Evolutionary conservation across 1,284 basidiomycete species (phyloP), one percentile per base, ranked within the genome.

Genomic region (Xanthoconium separans): DNA sequence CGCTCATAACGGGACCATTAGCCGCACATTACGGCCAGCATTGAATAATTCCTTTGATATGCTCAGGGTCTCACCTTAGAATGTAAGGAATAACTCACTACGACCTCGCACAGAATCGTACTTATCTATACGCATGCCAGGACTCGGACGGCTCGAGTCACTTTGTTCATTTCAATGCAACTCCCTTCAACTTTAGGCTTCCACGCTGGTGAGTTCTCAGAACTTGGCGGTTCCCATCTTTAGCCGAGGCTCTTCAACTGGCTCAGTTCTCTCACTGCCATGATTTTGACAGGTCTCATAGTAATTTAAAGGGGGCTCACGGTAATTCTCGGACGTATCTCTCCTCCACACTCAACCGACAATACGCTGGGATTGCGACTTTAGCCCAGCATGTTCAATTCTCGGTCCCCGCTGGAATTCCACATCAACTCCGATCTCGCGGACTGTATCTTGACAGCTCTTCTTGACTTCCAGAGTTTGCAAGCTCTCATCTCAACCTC

Each of bases 401-500:
- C 24, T 6, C 27, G 16, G 16, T 29, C 36, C 44, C 31, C 20
- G 6, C 27, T 24, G 1, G 3, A 18, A 29, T 46, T 62, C 18
- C 44, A 39, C 11, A 49, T 61, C 20, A 36, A 58, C 13, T 44
- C 55, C 44, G 72, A 76, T 55, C 53, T 72, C 41, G 55, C 68
- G 6, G 68, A 74, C 54, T 57, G 57, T 43, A 58, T 76, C 33
- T 55, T 76, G 12, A 63, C 51, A 18, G 56, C 50, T 27, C 18
- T 70, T 9, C 65, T 65, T n/a, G 63, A 70, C 54, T 72, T 74
- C 39, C 33, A 52, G 10, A 65, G 65, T 8, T 57, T 75, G 34
- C 51, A 55, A 13, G 57, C 61, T 11, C 57, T 61, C 37, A 65
- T 75, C 46, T 63, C 61, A 12, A 57, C 66, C 18, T 71, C 68